Evolutionary conservation across 768 basidiomycete genomes (phyloP).

Genomic region (Mycena kentingensis): DNA sequence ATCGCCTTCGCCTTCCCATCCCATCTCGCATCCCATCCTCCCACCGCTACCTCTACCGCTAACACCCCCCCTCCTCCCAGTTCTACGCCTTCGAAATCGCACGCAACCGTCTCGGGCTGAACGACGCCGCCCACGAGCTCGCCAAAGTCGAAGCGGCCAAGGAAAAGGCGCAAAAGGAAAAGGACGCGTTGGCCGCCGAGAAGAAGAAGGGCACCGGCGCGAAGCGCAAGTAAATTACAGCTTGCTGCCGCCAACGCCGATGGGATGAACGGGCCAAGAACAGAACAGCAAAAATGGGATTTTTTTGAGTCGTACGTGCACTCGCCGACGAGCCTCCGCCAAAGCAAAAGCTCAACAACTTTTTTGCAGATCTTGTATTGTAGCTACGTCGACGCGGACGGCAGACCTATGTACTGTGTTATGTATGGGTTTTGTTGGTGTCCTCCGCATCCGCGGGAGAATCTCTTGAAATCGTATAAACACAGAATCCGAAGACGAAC

Average conservation of each 20-base stretch:
- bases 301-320: too few relatives aligned
- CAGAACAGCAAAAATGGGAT: too few relatives aligned
- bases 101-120: slow-evolving; percentile 87
- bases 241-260: background rate
- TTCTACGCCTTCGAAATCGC: slow-evolving; percentile 61
- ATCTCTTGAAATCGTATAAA: too few relatives aligned
- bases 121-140: slow-evolving; percentile 80
- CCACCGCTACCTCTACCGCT: background rate
- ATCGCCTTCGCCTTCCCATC: slow-evolving; percentile 1
- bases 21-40: background rate
- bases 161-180: slow-evolving; percentile 61
- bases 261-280: background rate
- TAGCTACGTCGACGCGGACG: too few relatives aligned
- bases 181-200: slow-evolving; percentile 28
- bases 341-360: too few relatives aligned
- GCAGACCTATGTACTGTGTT: too few relatives aligned
- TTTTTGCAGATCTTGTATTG: too few relatives aligned
- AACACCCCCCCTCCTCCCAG: background rate
- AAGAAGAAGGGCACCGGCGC: too few relatives aligned
- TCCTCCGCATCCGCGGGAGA: too few relatives aligned
- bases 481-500: too few relatives aligned
- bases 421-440: too few relatives aligned
- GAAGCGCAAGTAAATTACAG: slow-evolving; percentile 8
- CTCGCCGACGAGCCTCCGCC: too few relatives aligned
- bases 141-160: slow-evolving; percentile 74